Conservation (phyloP, 1,284 basidiomycete genomes). For the Marasmius oreades region DNA sequence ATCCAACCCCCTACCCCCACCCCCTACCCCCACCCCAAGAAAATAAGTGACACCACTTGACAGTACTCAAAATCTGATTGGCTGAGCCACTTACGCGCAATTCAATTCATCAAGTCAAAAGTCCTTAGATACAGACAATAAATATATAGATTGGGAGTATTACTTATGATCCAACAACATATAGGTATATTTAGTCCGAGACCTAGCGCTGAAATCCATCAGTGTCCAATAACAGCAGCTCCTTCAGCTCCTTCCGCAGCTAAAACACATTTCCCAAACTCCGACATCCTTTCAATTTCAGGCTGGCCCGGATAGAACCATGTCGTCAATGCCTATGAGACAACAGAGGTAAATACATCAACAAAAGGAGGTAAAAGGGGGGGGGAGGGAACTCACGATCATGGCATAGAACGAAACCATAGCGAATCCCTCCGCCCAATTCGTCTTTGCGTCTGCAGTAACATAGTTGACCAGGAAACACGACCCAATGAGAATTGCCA, state of each 20-base stretch:
- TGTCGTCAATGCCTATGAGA: slow-evolving; percentile 40
- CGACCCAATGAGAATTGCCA: slow-evolving; percentile 53
- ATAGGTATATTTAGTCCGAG: background rate
- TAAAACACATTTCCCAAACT: slow-evolving; percentile 5
- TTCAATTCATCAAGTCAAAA: too few species aligned
- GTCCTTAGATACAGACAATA: too few species aligned
- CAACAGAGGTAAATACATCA: background rate
- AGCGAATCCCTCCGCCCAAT: slow-evolving; percentile 61
- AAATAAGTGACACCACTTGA: too few species aligned
- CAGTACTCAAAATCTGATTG: too few species aligned
- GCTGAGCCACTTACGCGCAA: too few species aligned
- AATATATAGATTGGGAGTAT: too few species aligned
- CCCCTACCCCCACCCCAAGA: too few species aligned
- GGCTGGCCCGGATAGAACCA: slow-evolving; percentile 55
- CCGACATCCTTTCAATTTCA: slow-evolving; percentile 8
- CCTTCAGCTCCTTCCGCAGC: background rate
- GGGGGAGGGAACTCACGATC: slow-evolving; percentile 34
- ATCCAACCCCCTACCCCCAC: too few species aligned
- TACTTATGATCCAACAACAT: too few species aligned
- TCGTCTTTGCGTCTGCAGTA: slow-evolving; percentile 66
- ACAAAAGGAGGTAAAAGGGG: background rate
- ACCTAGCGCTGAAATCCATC: background rate
- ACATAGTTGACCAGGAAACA: slow-evolving; percentile 73
- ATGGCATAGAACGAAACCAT: slow-evolving; percentile 60
- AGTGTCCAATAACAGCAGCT: background rate